Evolutionary conservation across 257 asterid species (phyloP), one percentile per base, ranked within the genome.

Genomic region (Ilex asprella): DNA sequence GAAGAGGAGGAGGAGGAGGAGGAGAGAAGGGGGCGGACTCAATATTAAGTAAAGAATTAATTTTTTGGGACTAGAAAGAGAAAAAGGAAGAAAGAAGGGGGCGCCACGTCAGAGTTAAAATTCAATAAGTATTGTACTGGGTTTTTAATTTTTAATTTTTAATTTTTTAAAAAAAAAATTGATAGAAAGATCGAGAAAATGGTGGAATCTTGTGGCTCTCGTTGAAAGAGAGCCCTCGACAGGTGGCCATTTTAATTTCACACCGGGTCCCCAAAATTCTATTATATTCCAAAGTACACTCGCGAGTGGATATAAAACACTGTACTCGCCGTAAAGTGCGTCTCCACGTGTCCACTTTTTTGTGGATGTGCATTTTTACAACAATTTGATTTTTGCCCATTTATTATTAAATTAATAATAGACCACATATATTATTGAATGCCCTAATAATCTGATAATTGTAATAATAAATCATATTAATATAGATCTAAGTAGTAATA

Each of bases 201-300:
- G 59, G 52, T 70, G 77, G 82, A 67, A 61, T 79, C 83, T 72
- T 81, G 97, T 89, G 95, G 97, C 83, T 81, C 59, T 63, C 57
- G 78, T 66, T 84, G 46, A 82, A 84, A 64, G 86, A 75, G 72
- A 64, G 67, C 66, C 70, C 31, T 16, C 6, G 69, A 81, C 89
- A 84, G 88, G 88, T 86, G 97, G 88, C 75, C 29, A 11, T 70
- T 78, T 58, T 39, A 62, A 55, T 81, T 77, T 82, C 71, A 74
- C 78, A 65, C 62, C 63, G 75, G 64, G 70, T 75, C 64, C 67
- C 73, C 15, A 62, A 46, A 46, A 46, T 46, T 46, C 6, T 46
- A 5, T 14, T 46, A 10, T 46, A 46, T 2, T 2, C 13, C n/a
- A 46, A 46, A 46, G 3, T 6, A 46, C 1, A 10, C 13, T 46